These are phyloP conservation scores for Kwoniella shandongensis DNA, from an alignment of 768 basidiomycete species.

Conservation along the genomic window DNA sequence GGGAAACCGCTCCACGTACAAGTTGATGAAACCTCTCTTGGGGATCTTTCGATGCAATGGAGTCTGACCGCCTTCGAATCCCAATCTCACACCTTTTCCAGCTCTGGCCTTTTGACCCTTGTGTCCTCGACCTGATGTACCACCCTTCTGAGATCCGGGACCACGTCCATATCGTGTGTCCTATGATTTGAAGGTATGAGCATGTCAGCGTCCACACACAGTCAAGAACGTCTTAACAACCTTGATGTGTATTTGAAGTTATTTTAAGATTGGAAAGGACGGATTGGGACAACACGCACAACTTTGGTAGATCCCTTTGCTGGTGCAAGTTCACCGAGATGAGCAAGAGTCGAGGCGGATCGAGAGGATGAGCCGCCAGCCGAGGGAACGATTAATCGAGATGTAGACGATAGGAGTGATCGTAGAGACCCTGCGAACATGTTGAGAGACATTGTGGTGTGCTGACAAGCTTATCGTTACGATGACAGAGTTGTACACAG, in stretches of 20 bases:
- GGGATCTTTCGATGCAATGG: conserved; percentile 86
- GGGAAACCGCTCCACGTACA: conserved; percentile 60
- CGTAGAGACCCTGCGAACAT: conserved; percentile 19
- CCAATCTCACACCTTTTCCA: conserved; percentile 75
- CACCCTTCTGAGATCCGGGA: conserved; percentile 84
- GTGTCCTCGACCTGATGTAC: conserved; percentile 88
- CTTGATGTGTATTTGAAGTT: too few relatives aligned
- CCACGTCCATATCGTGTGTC: conserved; percentile 77
- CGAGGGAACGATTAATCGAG: conserved; percentile 7
- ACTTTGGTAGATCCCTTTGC: conserved; percentile 41
- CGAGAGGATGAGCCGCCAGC: conserved; percentile 25
- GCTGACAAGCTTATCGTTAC: background rate
- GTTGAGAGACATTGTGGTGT: conserved; percentile 19
- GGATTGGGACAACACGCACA: conserved; percentile 23
- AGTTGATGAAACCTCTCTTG: conserved; percentile 90
- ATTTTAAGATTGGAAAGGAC: background rate
- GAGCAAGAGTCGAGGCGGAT: conserved; percentile 36
- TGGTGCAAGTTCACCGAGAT: conserved; percentile 39
- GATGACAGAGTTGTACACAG: too few relatives aligned
- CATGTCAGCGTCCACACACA: conserved; percentile 13
- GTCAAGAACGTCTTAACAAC: background rate
- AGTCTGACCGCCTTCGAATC: conserved; percentile 97
- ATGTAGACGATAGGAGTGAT: conserved; percentile 19
- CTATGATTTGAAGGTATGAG: conserved; percentile 8
- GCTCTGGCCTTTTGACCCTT: conserved; percentile 95